Evolutionary conservation across 805 yeast genomes (phyloP).

Genomic region (Pichia phayaonensis): DNA sequence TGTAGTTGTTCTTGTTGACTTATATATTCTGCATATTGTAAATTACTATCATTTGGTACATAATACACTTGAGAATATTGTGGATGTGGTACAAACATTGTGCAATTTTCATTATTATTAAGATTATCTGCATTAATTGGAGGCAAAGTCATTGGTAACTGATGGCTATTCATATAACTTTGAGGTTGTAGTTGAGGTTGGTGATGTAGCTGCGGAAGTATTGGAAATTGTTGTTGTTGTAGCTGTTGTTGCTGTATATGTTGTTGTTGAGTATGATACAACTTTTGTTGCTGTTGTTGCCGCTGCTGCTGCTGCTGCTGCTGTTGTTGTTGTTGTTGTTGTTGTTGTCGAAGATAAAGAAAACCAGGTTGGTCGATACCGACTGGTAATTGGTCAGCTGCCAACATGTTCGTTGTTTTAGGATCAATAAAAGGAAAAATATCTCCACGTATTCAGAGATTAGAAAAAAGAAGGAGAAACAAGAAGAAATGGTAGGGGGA

Average conservation of each 20-base stretch:
- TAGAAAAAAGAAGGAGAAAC: too few relatives aligned
- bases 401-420: not conserved
- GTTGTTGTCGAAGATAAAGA: not conserved
- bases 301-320: not conserved
- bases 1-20: not conserved
- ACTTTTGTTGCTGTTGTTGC: not conserved
- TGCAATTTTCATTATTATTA: not conserved
- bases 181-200: not conserved
- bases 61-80: not conserved
- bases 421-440: too few relatives aligned
- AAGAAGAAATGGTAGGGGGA: too few relatives aligned
- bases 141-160: not conserved
- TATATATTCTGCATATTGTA: not conserved
- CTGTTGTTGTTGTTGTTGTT: not conserved
- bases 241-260: not conserved
- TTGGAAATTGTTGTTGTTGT: too few relatives aligned
- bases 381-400: not conserved
- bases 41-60: not conserved
- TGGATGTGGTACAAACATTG: not conserved
- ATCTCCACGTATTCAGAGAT: too few relatives aligned
- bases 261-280: not conserved
- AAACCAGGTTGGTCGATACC: too few relatives aligned
- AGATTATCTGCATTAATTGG: not conserved
- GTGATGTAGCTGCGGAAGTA: not conserved
- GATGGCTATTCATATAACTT: not conserved